Percentiles rank a stretch among this genome's conserved stretches.
These are phyloP conservation scores for Phaeosphaeriaceae sp. DNA, from an alignment of 2,329 filamentous ascomycete species.

Conservation along the genomic window DNA sequence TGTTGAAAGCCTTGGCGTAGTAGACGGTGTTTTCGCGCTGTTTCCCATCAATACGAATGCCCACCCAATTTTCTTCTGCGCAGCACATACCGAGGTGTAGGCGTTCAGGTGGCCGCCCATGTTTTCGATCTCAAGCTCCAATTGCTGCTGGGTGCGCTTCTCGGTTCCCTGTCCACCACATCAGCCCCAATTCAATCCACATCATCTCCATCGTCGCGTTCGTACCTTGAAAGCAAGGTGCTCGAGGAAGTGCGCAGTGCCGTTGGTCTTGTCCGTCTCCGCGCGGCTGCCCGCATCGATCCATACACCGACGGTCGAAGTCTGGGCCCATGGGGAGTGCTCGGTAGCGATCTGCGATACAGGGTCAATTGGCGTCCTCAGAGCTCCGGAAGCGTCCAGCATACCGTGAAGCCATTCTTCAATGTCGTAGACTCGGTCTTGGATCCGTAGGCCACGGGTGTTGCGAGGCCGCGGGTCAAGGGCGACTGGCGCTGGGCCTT, in stretches of 20 bases:
- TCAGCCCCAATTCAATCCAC: slow-evolving; percentile 30
- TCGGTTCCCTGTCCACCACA: slow-evolving; percentile 74
- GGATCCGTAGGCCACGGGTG: slow-evolving; percentile 75
- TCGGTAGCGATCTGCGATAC: slow-evolving; percentile 86
- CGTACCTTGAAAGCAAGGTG: slow-evolving; percentile 98
- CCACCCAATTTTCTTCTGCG: background rate
- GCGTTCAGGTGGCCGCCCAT: slow-evolving; percentile 99
- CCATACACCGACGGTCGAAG: slow-evolving; percentile 97
- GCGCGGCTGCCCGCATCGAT: slow-evolving; percentile 98
- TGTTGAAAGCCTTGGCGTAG: slow-evolving; percentile 99
- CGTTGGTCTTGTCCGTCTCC: slow-evolving; percentile 98
- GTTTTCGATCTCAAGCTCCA: slow-evolving; percentile 99
- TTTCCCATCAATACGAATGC: slow-evolving; percentile 48
- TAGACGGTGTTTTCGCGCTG: slow-evolving; percentile 99
- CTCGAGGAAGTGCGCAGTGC: slow-evolving; percentile 99
- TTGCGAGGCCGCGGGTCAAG: slow-evolving; percentile 87
- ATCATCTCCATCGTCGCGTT: slow-evolving; percentile 7
- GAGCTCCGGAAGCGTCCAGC: slow-evolving; percentile 30
- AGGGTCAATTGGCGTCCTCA: slow-evolving; percentile 43
- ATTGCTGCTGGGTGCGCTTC: slow-evolving; percentile 93
- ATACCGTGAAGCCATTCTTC: slow-evolving; percentile 95
- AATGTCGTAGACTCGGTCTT: slow-evolving; percentile 96
- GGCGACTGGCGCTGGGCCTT: slow-evolving; percentile 60
- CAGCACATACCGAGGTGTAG: slow-evolving; percentile 87
- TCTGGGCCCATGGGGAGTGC: slow-evolving; percentile 97